phyloP scores from a whole-genome alignment of 2,329 filamentous ascomycete genomes.

The Lachnellula cervina region DNA sequence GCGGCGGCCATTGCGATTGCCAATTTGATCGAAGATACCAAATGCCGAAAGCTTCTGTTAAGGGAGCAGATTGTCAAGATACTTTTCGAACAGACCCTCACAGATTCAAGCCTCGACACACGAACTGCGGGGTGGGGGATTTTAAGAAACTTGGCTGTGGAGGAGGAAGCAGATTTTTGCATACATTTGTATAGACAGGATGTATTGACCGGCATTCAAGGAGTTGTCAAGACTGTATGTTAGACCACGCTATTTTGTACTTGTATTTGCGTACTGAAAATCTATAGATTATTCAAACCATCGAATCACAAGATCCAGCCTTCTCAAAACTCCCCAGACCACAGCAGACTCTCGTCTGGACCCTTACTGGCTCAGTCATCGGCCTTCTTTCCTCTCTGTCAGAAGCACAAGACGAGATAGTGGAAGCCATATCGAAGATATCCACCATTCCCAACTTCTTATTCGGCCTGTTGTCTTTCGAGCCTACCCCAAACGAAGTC shows the following conservation, averaged over 20 bases:
- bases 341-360: conserved; percentile 50
- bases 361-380: conserved; percentile 49
- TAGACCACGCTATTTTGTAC: not conserved
- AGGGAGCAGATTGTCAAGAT: conserved; percentile 62
- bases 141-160: conserved; percentile 53
- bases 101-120: conserved; percentile 58
- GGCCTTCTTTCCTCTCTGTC: conserved; percentile 50
- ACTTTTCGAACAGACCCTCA: conserved; percentile 59
- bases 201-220: conserved; percentile 55
- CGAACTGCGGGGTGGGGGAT: conserved; percentile 65
- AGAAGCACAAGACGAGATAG: conserved; percentile 57
- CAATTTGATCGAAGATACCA: conserved; percentile 57
- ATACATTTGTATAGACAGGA: conserved; percentile 60
- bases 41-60: conserved; percentile 59
- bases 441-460: conserved; percentile 48
- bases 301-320: conserved; percentile 33
- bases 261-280: conserved; percentile 6
- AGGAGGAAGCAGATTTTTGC: conserved; percentile 63
- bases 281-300: conserved; percentile 28
- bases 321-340: conserved; percentile 47
- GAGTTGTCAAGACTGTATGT: conserved; percentile 49
- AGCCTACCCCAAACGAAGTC: conserved; percentile 35
- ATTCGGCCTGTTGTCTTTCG: conserved; percentile 45
- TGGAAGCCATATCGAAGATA: conserved; percentile 48
- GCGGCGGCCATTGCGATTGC: conserved; percentile 55